Evolutionary conservation across 805 yeast genomes (phyloP), one percentile per base, ranked within the genome.

Genomic region (Kuraishia piskuri): DNA sequence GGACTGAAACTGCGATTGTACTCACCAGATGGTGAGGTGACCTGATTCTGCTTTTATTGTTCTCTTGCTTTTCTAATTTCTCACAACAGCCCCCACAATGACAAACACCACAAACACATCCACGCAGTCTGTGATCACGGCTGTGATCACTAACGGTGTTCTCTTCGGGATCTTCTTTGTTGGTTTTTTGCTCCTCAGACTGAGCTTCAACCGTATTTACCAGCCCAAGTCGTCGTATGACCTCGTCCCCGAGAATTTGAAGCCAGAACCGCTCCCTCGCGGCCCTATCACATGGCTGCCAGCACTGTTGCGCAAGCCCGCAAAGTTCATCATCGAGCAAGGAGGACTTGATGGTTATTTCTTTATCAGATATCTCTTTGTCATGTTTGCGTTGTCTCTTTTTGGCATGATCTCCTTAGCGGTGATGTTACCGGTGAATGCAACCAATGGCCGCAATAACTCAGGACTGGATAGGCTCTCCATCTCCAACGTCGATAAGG

Each of bases 261-360:
- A 78, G 56, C 96, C 97, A 0, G 83, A 80, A 26, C 90, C 94
- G 1, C 71, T 90, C 48, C 86, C 91, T 1, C 67, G 67, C 21
- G 94, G 90, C 37, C 75, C 85, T 1, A 68, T 83, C 64, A 72
- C 77, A 31, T 91, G 97, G 98, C 54, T 90, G 10, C 57, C 68
- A 8, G 83, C 84, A 6, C 64, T 92, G 25, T 60, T 88, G 50
- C 69, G 77, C 50, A 84, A 87, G 63, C 80, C 89, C 0, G 90
- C 88, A 53, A 72, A 86, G 50, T 88, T 88, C 63, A 75, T 91
- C 53, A 80, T 92, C 55, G 83, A 85, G 58, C 95, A 92, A 62
- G 86, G 94, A 21, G 98, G 97, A 19, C 66, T 92, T n/a, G 98
- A 92, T 65, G 97, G 97, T 4, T 92, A 88, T 71, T 84, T 94